Percentiles rank a stretch among this genome's conserved stretches.
These are phyloP conservation scores for Acanthochlamys bracteata DNA, from an alignment of 106 monocot species.

Conservation along the genomic window DNA sequence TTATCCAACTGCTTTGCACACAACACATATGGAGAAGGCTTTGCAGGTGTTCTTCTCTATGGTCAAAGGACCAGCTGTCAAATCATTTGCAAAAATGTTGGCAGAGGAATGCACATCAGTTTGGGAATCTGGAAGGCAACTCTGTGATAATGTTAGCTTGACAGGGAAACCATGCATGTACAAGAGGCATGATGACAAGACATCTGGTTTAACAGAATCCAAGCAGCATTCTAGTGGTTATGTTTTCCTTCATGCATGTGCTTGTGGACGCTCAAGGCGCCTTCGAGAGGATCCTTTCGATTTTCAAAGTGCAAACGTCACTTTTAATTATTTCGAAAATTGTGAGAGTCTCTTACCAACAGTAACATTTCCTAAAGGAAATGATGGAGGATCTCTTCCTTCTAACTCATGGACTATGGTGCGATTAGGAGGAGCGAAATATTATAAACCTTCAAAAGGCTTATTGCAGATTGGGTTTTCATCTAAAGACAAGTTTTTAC, in stretches of 20 bases:
- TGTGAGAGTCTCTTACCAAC: slow-evolving; percentile 70
- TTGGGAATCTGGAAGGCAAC: slow-evolving; percentile 91
- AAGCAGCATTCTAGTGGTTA: slow-evolving; percentile 80
- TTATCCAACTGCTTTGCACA: slow-evolving; percentile 71
- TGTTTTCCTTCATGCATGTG: slow-evolving; percentile 94
- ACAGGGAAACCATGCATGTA: slow-evolving; percentile 88
- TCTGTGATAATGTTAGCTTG: slow-evolving; percentile 85
- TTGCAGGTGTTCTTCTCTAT: slow-evolving; percentile 54
- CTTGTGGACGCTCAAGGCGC: slow-evolving; percentile 79
- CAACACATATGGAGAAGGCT: slow-evolving; percentile 62
- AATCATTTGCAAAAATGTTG: slow-evolving; percentile 46
- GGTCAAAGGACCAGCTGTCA: slow-evolving; percentile 81
- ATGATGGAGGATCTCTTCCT: slow-evolving; percentile 20
- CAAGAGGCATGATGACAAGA: slow-evolving; percentile 31
- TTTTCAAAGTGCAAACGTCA: slow-evolving; percentile 53
- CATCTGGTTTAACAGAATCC: slow-evolving; percentile 3
- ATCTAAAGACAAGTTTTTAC: slow-evolving; percentile 55
- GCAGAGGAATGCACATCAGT: slow-evolving; percentile 77
- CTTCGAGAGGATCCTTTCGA: slow-evolving; percentile 89
- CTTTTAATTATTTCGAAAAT: slow-evolving; percentile 47
- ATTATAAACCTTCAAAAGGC: slow-evolving; percentile 84
- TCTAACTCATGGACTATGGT: slow-evolving; percentile 53
- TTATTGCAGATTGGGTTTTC: slow-evolving; percentile 82
- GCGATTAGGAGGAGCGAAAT: slow-evolving; percentile 68
- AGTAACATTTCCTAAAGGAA: slow-evolving; percentile 45